Evolutionary conservation across 306 rosid species (phyloP).

Genomic region (Sechiopsis laciniata): DNA sequence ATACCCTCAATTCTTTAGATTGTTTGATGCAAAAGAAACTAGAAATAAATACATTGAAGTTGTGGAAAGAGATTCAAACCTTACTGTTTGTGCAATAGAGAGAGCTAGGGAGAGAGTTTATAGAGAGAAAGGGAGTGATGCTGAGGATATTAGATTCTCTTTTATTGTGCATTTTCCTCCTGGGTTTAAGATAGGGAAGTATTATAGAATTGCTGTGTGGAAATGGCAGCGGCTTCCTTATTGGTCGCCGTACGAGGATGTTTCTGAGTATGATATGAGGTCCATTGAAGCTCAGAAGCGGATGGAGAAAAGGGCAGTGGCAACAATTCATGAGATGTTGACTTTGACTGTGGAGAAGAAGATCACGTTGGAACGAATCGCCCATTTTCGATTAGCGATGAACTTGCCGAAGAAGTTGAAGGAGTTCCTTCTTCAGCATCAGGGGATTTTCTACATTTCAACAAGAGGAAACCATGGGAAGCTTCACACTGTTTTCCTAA

Average conservation of each 20-base stretch:
- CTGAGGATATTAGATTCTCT: conserved; percentile 69
- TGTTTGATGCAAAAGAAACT: conserved; percentile 66
- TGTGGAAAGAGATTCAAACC: conserved; percentile 45
- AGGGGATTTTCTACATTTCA: conserved; percentile 79
- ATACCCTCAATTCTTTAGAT: conserved; percentile 54
- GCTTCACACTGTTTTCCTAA: conserved; percentile 83
- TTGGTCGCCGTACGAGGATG: conserved; percentile 87
- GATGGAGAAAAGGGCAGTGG: conserved; percentile 80
- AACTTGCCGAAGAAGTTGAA: conserved; percentile 71
- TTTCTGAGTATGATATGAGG: conserved; percentile 69
- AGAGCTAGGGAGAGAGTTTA: conserved; percentile 68
- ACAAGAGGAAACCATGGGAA: conserved; percentile 88
- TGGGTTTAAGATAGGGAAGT: conserved; percentile 87
- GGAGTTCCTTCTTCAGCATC: conserved; percentile 86
- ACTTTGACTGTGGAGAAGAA: conserved; percentile 77
- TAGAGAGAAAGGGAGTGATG: conserved; percentile 63
- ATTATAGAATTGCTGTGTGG: conserved; percentile 72
- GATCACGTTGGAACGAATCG: conserved; percentile 80
- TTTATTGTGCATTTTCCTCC: conserved; percentile 73
- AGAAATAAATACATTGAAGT: conserved; percentile 71
- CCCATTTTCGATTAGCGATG: conserved; percentile 71
- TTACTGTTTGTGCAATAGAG: conserved; percentile 59
- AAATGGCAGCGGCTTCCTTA: conserved; percentile 87
- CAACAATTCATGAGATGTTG: conserved; percentile 72
- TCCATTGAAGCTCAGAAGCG: conserved; percentile 82